Percentiles rank a stretch among this genome's conserved stretches.
phyloP scores from a whole-genome alignment of 768 basidiomycete genomes.

The Cystofilobasidium macerans region DNA sequence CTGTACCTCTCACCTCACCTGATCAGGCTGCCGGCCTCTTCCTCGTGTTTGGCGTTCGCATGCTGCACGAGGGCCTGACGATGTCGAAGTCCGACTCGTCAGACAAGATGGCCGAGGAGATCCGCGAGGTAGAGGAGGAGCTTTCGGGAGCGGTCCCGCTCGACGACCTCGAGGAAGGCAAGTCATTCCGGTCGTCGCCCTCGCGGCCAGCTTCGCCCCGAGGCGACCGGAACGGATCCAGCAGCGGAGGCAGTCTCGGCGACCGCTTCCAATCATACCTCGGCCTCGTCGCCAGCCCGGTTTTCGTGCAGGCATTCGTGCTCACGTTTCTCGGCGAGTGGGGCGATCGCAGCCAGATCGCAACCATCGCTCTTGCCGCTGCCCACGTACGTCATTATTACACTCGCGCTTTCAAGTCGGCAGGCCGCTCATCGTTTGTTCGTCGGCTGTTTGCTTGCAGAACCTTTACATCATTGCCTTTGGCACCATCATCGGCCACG shows the following conservation, averaged over 20 bases:
- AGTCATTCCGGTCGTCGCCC: conserved; percentile 9
- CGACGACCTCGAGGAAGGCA: conserved; percentile 65
- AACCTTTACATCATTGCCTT: conserved; percentile 83
- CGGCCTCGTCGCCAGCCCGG: conserved; percentile 50
- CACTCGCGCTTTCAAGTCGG: too few species aligned
- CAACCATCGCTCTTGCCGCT: conserved; percentile 89
- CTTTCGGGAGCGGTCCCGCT: conserved; percentile 57
- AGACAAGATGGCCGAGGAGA: conserved; percentile 53
- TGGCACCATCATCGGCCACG: conserved; percentile 82
- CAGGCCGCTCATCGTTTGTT: neutral
- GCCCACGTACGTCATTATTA: conserved; percentile 59
- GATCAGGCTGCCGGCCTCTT: conserved; percentile 62
- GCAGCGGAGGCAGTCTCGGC: neutral
- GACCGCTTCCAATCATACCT: conserved; percentile 27
- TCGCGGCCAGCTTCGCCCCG: neutral
- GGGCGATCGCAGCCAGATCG: conserved; percentile 95
- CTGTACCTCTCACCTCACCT: neutral
- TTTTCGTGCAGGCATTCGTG: conserved; percentile 88
- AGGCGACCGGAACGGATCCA: neutral
- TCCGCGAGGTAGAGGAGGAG: conserved; percentile 92
- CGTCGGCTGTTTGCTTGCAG: conserved; percentile 41
- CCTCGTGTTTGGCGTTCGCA: conserved; percentile 77
- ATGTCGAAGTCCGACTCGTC: conserved; percentile 50
- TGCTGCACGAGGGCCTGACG: conserved; percentile 69
- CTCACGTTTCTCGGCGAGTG: conserved; percentile 98